A percentile compares a stretch with the other conserved stretches of the same genome.
These are phyloP conservation scores for Fusarium agapanthi DNA, from an alignment of 2,329 filamentous ascomycete genomes.

Conservation along the genomic window DNA sequence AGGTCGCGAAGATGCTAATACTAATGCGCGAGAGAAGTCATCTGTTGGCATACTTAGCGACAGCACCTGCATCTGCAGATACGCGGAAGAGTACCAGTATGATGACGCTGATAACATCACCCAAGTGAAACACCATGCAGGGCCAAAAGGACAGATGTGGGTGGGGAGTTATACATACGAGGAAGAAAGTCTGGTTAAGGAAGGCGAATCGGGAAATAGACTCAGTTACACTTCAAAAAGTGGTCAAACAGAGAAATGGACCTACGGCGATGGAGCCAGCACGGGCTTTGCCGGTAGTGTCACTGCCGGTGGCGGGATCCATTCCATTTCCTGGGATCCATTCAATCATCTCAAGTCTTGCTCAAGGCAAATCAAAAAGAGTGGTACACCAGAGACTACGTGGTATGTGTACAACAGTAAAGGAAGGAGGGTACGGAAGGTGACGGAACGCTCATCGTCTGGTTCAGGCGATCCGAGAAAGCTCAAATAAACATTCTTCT, in stretches of 20 bases:
- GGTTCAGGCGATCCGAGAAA: fast-evolving
- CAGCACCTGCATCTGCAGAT: background rate
- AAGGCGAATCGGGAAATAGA: background rate
- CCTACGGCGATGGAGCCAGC: fast-evolving
- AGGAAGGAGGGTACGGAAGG: background rate
- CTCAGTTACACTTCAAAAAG: background rate
- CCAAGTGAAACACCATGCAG: background rate
- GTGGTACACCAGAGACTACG: background rate
- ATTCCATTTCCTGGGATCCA: background rate
- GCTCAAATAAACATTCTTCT: background rate
- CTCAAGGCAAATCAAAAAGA: background rate
- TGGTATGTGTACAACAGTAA: background rate
- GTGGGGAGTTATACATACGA: background rate
- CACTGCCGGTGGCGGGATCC: background rate
- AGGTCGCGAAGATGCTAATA: background rate
- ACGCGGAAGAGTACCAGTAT: background rate
- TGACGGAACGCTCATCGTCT: fast-evolving
- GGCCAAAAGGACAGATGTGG: background rate
- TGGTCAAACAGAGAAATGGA: background rate
- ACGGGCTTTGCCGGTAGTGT: background rate
- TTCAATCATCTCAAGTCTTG: background rate
- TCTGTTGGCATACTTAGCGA: background rate
- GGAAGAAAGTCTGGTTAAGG: background rate
- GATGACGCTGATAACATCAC: background rate
- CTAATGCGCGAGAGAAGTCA: background rate